Evolutionary conservation across 208 protist species (phyloP).

Genomic region (Trypanosoma mega): DNA sequence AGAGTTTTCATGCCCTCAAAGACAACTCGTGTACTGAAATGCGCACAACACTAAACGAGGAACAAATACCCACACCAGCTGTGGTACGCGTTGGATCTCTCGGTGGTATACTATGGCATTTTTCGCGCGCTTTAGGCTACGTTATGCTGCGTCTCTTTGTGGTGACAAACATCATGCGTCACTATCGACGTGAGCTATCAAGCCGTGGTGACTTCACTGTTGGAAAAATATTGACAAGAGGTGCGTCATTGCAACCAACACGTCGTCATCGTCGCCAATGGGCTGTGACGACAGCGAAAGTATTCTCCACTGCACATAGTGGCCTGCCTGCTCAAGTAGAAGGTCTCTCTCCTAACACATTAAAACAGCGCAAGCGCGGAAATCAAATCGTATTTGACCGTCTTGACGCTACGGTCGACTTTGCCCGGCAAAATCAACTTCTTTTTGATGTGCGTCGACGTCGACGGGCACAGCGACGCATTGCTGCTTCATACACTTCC

Average conservation of each 20-base stretch:
- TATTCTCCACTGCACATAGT: conserved; percentile 31
- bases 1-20: no score
- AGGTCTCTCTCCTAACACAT: conserved; percentile 21
- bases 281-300: conserved; percentile 28
- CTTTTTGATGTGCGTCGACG: conserved; percentile 45
- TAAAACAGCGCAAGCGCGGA: conserved; percentile 12
- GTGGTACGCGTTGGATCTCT: conserved; percentile 15
- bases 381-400: conserved; percentile 38
- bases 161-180: conserved; percentile 62
- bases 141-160: conserved; percentile 67
- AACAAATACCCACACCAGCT: neutral
- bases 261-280: conserved; percentile 26
- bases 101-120: conserved; percentile 18
- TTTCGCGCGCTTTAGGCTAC: conserved; percentile 51
- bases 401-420: conserved; percentile 49
- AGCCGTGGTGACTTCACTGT: neutral
- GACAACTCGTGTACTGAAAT: no score
- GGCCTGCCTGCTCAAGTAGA: conserved; percentile 45
- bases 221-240: neutral
- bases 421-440: conserved; percentile 34
- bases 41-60: no score
- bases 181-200: conserved; percentile 34
- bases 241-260: conserved; percentile 12
- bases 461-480: neutral
- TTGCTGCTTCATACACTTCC: no score